These are phyloP conservation scores for Tolypocladium sp. DNA, from an alignment of 2,329 filamentous ascomycete species.

Conservation along the genomic window DNA sequence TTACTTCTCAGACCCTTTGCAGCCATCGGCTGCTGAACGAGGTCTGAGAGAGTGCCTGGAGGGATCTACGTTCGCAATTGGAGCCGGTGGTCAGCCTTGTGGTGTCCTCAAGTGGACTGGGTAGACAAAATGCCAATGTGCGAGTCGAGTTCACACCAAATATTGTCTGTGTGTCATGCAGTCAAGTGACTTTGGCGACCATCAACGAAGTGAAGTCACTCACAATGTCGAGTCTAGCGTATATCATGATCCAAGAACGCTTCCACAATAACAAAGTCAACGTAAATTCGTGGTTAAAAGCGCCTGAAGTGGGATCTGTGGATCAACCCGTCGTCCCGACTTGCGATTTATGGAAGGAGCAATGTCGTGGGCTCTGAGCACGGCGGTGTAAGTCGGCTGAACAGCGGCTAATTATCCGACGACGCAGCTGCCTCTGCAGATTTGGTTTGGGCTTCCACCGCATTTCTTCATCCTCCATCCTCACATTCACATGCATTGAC, in stretches of 20 bases:
- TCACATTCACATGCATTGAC: background rate
- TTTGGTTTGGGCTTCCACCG: background rate
- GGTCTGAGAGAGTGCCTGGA: background rate
- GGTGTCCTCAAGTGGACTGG: background rate
- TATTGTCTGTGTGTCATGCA: background rate
- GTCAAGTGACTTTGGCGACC: background rate
- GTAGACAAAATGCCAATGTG: background rate
- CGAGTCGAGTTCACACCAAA: background rate
- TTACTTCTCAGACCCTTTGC: background rate
- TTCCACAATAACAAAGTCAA: background rate
- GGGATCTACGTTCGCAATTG: background rate
- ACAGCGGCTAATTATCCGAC: conserved; percentile 2
- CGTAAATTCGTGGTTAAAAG: background rate
- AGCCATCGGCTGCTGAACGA: no score
- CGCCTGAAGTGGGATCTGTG: background rate
- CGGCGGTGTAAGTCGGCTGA: conserved; percentile 6
- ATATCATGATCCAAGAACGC: background rate
- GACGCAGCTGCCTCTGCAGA: background rate
- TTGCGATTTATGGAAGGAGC: no score
- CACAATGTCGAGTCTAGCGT: background rate
- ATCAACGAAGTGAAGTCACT: background rate
- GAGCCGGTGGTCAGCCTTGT: background rate
- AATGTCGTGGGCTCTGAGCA: background rate
- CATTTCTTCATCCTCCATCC: conserved; percentile 1
- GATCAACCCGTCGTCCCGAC: background rate